Percentiles rank a stretch among this genome's conserved stretches.
These are phyloP conservation scores for Trypanosoma mega DNA, from an alignment of 208 protist genomes.

Conservation along the genomic window DNA sequence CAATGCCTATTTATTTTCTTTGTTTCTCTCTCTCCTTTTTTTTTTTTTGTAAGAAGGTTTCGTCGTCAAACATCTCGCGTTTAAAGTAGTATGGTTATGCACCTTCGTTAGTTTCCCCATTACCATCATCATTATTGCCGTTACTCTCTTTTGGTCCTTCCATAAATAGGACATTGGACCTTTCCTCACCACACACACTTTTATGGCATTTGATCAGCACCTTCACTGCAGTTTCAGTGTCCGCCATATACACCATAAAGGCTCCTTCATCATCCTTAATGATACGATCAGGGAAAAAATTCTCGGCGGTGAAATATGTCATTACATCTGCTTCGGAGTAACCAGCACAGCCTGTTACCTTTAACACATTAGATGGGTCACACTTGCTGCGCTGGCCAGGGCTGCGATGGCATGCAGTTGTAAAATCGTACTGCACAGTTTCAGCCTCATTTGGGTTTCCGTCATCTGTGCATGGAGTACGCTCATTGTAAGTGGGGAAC, in stretches of 20 bases:
- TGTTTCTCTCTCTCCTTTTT: too few relatives aligned
- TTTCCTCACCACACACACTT: conserved; percentile 83
- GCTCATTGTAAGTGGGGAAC: conserved; percentile 86
- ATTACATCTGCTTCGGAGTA: conserved; percentile 82
- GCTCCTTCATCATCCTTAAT: conserved; percentile 72
- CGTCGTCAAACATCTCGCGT: too few relatives aligned
- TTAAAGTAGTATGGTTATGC: too few relatives aligned
- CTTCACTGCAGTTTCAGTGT: conserved; percentile 71
- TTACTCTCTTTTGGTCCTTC: conserved; percentile 49
- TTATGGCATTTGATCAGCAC: conserved; percentile 83
- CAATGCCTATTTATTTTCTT: too few relatives aligned
- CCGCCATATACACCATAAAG: conserved; percentile 67
- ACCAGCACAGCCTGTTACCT: conserved; percentile 74
- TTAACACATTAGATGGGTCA: conserved; percentile 61
- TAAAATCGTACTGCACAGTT: conserved; percentile 87
- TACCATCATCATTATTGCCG: conserved; percentile 3
- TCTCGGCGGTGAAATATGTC: conserved; percentile 79
- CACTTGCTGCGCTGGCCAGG: conserved; percentile 80
- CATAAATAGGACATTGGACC: conserved; percentile 89
- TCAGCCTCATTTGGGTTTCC: conserved; percentile 69
- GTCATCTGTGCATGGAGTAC: conserved; percentile 83
- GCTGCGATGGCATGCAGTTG: conserved; percentile 83
- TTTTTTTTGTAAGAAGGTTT: too few relatives aligned
- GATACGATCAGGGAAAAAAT: conserved; percentile 67
- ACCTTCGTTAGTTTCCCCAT: too few relatives aligned